Evolutionary conservation across 2,329 filamentous ascomycete genomes (phyloP).

Genomic region (Alternaria sp.): DNA sequence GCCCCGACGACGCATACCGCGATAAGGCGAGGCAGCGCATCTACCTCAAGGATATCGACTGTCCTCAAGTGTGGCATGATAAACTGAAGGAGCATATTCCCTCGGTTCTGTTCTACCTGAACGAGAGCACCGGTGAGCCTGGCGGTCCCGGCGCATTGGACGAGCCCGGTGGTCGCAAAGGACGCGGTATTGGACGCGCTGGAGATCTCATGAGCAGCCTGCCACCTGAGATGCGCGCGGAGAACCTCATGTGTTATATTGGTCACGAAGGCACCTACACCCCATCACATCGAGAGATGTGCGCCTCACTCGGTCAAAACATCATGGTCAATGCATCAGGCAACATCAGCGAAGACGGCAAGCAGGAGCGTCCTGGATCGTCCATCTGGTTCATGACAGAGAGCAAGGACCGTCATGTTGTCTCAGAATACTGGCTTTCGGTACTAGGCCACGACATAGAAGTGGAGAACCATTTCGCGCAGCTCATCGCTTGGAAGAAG

Average conservation of each 20-base stretch:
- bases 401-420: constrained; percentile 85
- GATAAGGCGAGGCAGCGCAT: constrained; percentile 83
- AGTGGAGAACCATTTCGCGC: constrained; percentile 95
- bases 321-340: constrained; percentile 94
- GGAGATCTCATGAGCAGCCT: constrained; percentile 96
- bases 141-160: constrained; percentile 63
- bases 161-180: constrained; percentile 56
- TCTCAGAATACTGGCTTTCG: constrained; percentile 92
- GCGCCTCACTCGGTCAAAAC: constrained; percentile 92
- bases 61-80: constrained; percentile 83
- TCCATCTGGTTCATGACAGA: constrained; percentile 99
- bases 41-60: constrained; percentile 97
- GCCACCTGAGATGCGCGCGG: constrained; percentile 83
- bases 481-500: constrained; percentile 93
- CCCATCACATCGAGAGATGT: constrained; percentile 96
- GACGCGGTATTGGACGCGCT: constrained; percentile 69
- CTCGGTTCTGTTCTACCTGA: constrained; percentile 85
- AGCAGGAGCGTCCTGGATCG: constrained; percentile 76
- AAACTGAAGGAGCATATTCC: constrained; percentile 80
- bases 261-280: constrained; percentile 98
- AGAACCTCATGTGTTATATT: constrained; percentile 98
- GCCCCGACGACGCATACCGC: constrained; percentile 71
- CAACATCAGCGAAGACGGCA: constrained; percentile 68
- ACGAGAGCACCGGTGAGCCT: constrained; percentile 71
- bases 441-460: constrained; percentile 95